A percentile compares a stretch with the other conserved stretches of the same genome.
These are phyloP conservation scores for Eutrema japonicum DNA, from an alignment of 345 rosid genomes.

Conservation along the genomic window DNA sequence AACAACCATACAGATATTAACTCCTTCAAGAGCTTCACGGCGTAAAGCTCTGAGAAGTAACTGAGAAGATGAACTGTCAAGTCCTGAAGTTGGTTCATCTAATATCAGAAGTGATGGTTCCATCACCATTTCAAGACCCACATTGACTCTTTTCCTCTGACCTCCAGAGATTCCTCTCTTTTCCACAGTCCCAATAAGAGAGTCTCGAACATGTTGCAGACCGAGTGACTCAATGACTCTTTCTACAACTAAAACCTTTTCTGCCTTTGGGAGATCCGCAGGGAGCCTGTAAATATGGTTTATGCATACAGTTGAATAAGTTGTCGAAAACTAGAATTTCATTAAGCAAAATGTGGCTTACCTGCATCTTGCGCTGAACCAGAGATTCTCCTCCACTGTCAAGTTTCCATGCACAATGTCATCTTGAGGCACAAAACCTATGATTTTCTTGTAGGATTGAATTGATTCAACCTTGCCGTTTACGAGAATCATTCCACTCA, in stretches of 20 bases:
- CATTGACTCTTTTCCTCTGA: slow-evolving; percentile 97
- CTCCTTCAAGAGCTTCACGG: slow-evolving; percentile 99
- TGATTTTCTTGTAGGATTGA: slow-evolving; percentile 84
- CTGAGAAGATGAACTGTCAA: slow-evolving; percentile 98
- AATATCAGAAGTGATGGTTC: slow-evolving; percentile 97
- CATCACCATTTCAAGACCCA: slow-evolving; percentile 99
- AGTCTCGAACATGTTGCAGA: slow-evolving; percentile 80
- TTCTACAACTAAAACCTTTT: slow-evolving; percentile 89
- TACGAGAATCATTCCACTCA: slow-evolving; percentile 74
- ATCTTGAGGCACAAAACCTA: slow-evolving; percentile 97
- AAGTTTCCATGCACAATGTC: slow-evolving; percentile 99
- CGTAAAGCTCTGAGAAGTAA: slow-evolving; percentile 92
- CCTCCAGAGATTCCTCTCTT: slow-evolving; percentile 99
- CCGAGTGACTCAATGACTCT: slow-evolving; percentile 92
- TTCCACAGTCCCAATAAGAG: slow-evolving; percentile 95
- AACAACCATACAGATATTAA: slow-evolving; percentile 91
- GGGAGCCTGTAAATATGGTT: slow-evolving; percentile 56
- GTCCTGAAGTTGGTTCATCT: slow-evolving; percentile 98
- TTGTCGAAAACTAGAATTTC: background rate
- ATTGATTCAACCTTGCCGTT: slow-evolving; percentile 86
- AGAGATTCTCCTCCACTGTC: slow-evolving; percentile 94
- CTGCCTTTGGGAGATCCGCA: slow-evolving; percentile 76
- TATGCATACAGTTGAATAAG: background rate
- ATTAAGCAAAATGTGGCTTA: slow-evolving; percentile 39
- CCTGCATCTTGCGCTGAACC: slow-evolving; percentile 99